Conservation (phyloP, 2,329 filamentous ascomycete genomes). For the Fonsecaea pugnacius region DNA sequence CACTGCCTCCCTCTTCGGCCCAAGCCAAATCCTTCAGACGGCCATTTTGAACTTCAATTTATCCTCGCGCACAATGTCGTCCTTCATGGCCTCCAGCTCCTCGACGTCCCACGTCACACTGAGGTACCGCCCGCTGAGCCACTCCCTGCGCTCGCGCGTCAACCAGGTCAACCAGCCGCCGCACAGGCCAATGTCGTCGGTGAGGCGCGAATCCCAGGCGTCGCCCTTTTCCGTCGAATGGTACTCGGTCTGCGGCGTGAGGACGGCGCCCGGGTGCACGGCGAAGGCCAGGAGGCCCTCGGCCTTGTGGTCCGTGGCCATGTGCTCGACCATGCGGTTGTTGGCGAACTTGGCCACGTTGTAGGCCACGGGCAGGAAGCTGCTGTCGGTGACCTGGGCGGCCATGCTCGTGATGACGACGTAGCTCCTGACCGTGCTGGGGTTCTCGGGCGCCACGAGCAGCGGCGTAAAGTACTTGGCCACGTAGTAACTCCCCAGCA, state of each 20-base stretch:
- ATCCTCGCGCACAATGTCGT: conserved; percentile 38
- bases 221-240: conserved; percentile 27
- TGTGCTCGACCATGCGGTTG: conserved; percentile 31
- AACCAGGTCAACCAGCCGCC: conserved; percentile 39
- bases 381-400: conserved; percentile 16
- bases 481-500: conserved; percentile 28
- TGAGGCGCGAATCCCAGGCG: conserved; percentile 26
- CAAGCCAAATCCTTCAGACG: conserved; percentile 1
- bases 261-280: conserved; percentile 30
- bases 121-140: conserved; percentile 32
- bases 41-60: conserved; percentile 47
- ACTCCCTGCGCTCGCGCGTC: conserved; percentile 36
- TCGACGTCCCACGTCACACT: conserved; percentile 36
- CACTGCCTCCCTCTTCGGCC: not conserved
- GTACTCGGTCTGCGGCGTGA: conserved; percentile 28
- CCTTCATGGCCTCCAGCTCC: conserved; percentile 35
- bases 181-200: conserved; percentile 35
- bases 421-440: conserved; percentile 19
- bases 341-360: conserved; percentile 29
- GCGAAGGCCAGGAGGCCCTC: conserved; percentile 27
- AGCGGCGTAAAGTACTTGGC: conserved; percentile 33
- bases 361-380: conserved; percentile 27
- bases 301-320: conserved; percentile 24
- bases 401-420: conserved; percentile 28
- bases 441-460: conserved; percentile 21